Percentiles rank a stretch among this genome's conserved stretches.
Evolutionary conservation across 768 basidiomycete species (phyloP).

Genomic region (Trametes meyenii): DNA sequence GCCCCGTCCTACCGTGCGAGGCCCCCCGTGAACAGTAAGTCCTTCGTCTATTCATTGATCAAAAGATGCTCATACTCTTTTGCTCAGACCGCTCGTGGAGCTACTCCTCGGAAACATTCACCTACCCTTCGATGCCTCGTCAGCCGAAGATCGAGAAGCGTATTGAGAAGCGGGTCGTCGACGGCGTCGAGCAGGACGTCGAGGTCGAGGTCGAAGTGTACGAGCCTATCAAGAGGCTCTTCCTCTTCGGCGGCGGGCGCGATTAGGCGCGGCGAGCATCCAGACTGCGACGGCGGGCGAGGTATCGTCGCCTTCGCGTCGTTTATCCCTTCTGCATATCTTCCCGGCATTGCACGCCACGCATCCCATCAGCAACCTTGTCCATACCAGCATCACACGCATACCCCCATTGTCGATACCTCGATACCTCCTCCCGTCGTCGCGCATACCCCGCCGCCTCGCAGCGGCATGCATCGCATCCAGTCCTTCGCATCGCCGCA

Average conservation of each 20-base stretch:
- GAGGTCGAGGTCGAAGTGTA: slow-evolving; percentile 57
- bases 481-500: neutral
- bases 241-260: slow-evolving; percentile 63
- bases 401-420: slow-evolving; percentile 16
- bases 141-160: slow-evolving; percentile 58
- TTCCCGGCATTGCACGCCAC: slow-evolving; percentile 8
- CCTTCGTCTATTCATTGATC: slow-evolving; percentile 18
- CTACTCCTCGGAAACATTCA: slow-evolving; percentile 65
- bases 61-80: slow-evolving; percentile 14
- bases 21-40: slow-evolving; percentile 7
- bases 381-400: slow-evolving; percentile 13
- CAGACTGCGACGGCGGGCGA: slow-evolving; percentile 11
- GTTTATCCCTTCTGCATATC: neutral
- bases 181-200: slow-evolving; percentile 54
- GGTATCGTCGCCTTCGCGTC: slow-evolving; percentile 18
- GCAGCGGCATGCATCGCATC: neutral
- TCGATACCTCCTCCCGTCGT: slow-evolving; percentile 20
- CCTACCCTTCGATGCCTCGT: slow-evolving; percentile 64
- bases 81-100: slow-evolving; percentile 70
- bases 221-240: slow-evolving; percentile 63
- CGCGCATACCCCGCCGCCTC: slow-evolving; percentile 18
- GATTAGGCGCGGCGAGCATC: slow-evolving; percentile 13
- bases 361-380: slow-evolving; percentile 15
- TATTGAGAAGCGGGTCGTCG: slow-evolving; percentile 50
- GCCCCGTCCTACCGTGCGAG: slow-evolving; percentile 5